Conservation (phyloP, 2,329 filamentous ascomycete genomes). For the Aspergillus tubingensis region DNA sequence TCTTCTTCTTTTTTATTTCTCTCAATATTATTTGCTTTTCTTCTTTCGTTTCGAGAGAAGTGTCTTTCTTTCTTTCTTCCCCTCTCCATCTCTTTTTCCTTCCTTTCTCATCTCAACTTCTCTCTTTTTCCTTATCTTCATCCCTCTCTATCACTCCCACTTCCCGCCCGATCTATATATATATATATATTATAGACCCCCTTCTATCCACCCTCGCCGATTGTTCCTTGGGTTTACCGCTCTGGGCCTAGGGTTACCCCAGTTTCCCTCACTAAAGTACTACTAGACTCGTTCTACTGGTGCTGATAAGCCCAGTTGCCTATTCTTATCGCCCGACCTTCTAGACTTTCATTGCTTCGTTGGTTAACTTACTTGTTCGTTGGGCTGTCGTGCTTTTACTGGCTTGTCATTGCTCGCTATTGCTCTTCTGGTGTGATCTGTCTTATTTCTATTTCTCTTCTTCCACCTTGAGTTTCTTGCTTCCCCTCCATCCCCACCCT, state of each 20-base stretch:
- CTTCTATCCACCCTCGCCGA: neutral
- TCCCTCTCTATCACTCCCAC: constrained; percentile 9
- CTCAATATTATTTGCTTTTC: neutral
- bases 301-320: constrained; percentile 13
- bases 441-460: constrained; percentile 4
- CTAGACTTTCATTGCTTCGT: constrained; percentile 14
- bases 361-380: neutral
- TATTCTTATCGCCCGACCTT: constrained; percentile 19
- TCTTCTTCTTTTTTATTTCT: constrained; percentile 11
- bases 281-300: no score
- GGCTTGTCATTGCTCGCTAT: constrained; percentile 9
- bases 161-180: neutral
- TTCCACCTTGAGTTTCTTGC: neutral
- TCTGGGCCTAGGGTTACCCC: constrained; percentile 10
- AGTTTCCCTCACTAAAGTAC: neutral
- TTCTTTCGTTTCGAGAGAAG: neutral
- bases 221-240: constrained; percentile 16
- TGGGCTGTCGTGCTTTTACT: neutral
- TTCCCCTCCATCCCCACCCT: neutral
- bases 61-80: constrained; percentile 5
- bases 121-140: constrained; percentile 11
- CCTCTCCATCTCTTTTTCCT: constrained; percentile 10
- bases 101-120: constrained; percentile 7
- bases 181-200: neutral
- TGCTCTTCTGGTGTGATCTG: neutral